phyloP scores from a whole-genome alignment of 2,329 filamentous ascomycete genomes.

The Aspergillus niger region DNA sequence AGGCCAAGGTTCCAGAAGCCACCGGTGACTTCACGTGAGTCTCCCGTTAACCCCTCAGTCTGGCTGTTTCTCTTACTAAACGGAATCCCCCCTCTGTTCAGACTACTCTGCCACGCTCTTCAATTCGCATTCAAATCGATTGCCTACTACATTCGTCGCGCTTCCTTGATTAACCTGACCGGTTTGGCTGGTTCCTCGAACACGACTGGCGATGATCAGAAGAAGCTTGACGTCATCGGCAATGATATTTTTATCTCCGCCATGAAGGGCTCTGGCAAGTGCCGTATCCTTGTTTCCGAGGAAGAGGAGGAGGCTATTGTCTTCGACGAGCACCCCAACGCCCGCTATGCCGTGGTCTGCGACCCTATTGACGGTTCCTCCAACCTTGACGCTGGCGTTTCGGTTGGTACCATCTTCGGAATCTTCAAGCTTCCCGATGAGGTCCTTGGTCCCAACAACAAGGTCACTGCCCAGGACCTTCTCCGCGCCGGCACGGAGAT shows the following conservation, averaged over 20 bases:
- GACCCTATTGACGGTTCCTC: conserved; percentile 98
- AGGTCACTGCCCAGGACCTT: conserved; percentile 69
- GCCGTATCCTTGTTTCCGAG: conserved; percentile 91
- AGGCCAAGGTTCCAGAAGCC: conserved; percentile 87
- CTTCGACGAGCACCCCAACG: conserved; percentile 72
- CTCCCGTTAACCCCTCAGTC: background rate
- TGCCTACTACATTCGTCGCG: conserved; percentile 97
- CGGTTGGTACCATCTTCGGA: conserved; percentile 95
- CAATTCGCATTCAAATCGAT: conserved; percentile 99
- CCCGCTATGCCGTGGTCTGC: conserved; percentile 91
- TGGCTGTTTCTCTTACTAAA: background rate
- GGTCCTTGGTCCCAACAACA: conserved; percentile 50
- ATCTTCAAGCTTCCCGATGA: conserved; percentile 86
- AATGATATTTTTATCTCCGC: conserved; percentile 97
- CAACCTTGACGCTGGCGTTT: conserved; percentile 96
- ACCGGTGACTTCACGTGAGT: conserved; percentile 97
- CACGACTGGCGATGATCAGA: conserved; percentile 95
- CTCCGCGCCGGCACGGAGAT: conserved; percentile 88
- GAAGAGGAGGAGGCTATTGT: conserved; percentile 92
- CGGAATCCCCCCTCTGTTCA: conserved; percentile 40
- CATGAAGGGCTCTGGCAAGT: conserved; percentile 90
- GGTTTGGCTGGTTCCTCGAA: conserved; percentile 94
- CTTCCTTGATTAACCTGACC: conserved; percentile 91
- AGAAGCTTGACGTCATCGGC: conserved; percentile 98
- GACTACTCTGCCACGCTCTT: conserved; percentile 92